Conservation (phyloP, 2,329 filamentous ascomycete genomes). For the Fusarium sambucinum region DNA sequence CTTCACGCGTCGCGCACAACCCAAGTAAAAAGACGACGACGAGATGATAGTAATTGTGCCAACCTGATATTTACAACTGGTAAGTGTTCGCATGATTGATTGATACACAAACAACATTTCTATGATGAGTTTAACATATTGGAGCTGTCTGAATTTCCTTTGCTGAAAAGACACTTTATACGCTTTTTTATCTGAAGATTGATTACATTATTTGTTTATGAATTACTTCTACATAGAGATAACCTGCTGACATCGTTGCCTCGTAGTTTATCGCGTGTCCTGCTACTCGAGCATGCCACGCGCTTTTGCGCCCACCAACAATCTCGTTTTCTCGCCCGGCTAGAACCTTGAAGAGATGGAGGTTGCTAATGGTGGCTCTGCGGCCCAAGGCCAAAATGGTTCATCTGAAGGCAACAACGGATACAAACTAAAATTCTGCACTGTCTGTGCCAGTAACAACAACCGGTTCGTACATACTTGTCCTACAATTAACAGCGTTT, state of each 20-base stretch:
- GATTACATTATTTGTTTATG: slow-evolving; percentile 7
- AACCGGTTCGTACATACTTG: slow-evolving; percentile 76
- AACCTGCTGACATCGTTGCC: slow-evolving; percentile 23
- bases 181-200: slow-evolving; percentile 62
- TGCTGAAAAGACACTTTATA: slow-evolving; percentile 73
- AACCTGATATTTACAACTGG: slow-evolving; percentile 10
- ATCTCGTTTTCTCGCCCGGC: slow-evolving; percentile 34
- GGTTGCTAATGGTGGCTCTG: slow-evolving; percentile 55
- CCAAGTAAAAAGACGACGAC: slow-evolving; percentile 18
- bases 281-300: slow-evolving; percentile 43
- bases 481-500: not conserved
- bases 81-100: slow-evolving; percentile 42
- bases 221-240: not conserved
- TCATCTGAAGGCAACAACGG: slow-evolving; percentile 64
- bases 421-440: slow-evolving; percentile 96
- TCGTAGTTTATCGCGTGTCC: slow-evolving; percentile 22
- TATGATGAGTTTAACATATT: slow-evolving; percentile 70
- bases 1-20: slow-evolving; percentile 14
- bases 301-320: slow-evolving; percentile 15
- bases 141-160: slow-evolving; percentile 78
- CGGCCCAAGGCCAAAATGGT: slow-evolving; percentile 56
- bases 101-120: slow-evolving; percentile 29
- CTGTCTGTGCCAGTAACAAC: slow-evolving; percentile 98
- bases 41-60: slow-evolving; percentile 8
- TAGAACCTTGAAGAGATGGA: slow-evolving; percentile 55